Base-by-base conservation (phyloP, 257 asterid genomes). In the Echium plantagineum region DNA sequence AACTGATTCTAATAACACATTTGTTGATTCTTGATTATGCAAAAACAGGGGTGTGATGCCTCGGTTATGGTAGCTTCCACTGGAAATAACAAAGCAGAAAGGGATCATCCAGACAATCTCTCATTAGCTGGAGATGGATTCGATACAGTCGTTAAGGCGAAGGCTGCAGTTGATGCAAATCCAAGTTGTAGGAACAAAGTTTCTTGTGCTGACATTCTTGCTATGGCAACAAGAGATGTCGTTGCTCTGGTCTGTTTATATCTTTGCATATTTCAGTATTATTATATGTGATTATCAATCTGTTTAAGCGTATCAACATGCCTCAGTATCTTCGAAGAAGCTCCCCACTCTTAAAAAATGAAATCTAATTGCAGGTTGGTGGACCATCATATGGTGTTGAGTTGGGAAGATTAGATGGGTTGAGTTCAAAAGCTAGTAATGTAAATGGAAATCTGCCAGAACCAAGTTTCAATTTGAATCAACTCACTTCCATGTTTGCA, bases 71-170 rank as follows among this genome's bases (percentile, higher is more conserved):
- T 90, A 52, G 85, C 90, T 17, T 87, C 98, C 9, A 74, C 89
- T 1, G 60, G 71, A 5, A 77, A 72, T 12, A 87, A 85, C 60
- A 80, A 22, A 60, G 95, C 98, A 0, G 98, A 90, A 64, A 90
- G 85, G 76, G 98, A 90, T 66, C 83, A 85, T 53, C 80, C 86
- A 0, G 96, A 87, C 63, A 90, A 90, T 51, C 60, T 87, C 20
- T 90, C 98, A 2, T 69, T 90, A 6, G 98, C 98, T n/a, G 98
- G 98, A 69, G 98, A 90, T 21, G 98, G 98, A 30, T 90, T 90
- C 57, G 98, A 90, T 73, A 73, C 95, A 0, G 88, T 90, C 5
- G 69, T 87, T 65, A 90, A 83, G 66, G 98, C 98, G 13, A 87
- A 87, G 62, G 85, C 85, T 0, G 98, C 96, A 0, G 80, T 90